A percentile compares a stretch with the other conserved stretches of the same genome.
Evolutionary conservation across 306 rosid genomes (phyloP).

Genomic region (Pterocarpus santalinus): DNA sequence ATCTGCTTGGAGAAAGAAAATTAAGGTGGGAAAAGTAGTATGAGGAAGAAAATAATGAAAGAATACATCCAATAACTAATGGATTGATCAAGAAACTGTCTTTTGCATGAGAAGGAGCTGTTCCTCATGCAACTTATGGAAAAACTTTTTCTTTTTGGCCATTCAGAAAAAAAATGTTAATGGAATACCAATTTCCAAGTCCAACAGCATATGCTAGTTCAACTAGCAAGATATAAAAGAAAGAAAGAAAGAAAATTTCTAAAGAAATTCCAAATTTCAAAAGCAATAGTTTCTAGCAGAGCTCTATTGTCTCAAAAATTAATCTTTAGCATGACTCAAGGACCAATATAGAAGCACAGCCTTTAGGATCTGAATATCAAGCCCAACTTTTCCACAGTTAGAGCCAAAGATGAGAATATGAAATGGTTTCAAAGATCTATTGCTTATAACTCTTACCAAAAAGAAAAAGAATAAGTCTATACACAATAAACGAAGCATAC

Average conservation of each 20-base stretch:
- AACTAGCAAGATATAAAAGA: neutral
- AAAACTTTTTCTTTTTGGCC: neutral
- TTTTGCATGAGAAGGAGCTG: constrained; percentile 1
- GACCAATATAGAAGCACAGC: constrained; percentile 10
- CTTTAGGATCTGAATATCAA: neutral
- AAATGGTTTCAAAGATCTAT: neutral
- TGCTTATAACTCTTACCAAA: neutral
- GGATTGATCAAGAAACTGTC: constrained; percentile 15
- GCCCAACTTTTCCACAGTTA: neutral
- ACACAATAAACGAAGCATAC: neutral
- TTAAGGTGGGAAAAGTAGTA: neutral
- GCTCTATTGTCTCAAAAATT: neutral
- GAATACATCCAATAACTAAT: neutral
- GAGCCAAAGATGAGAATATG: constrained; percentile 2
- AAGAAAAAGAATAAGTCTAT: neutral
- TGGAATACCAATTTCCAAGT: neutral
- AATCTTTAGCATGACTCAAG: neutral
- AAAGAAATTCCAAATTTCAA: neutral
- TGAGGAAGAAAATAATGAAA: constrained; percentile 11
- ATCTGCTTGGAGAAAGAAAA: constrained; percentile 54
- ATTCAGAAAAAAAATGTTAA: neutral
- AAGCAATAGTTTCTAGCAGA: neutral
- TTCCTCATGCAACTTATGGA: constrained; percentile 4
- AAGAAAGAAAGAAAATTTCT: neutral
- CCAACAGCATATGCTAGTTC: neutral